phyloP scores from a whole-genome alignment of 495 filamentous ascomycete genomes.

The Clohesyomyces aquaticus region DNA sequence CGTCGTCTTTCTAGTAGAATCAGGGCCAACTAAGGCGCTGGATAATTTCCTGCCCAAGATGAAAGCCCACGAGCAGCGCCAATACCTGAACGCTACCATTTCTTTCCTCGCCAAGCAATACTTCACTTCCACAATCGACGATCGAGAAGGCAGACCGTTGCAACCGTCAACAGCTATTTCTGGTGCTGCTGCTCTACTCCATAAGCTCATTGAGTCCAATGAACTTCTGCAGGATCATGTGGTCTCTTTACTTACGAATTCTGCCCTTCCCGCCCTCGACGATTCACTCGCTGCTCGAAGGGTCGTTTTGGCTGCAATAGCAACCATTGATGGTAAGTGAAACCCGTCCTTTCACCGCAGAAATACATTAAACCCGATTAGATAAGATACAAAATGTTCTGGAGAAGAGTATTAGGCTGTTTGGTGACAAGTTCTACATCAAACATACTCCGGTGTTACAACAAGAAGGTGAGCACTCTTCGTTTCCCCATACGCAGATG shows the following conservation, averaged over 20 bases:
- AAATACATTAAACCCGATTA: slow-evolving; percentile 28
- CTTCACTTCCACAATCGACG: slow-evolving; percentile 44
- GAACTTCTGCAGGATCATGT: slow-evolving; percentile 57
- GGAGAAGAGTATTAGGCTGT: slow-evolving; percentile 68
- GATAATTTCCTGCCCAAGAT: slow-evolving; percentile 23
- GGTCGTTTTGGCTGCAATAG: slow-evolving; percentile 64
- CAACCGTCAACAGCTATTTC: slow-evolving; percentile 46
- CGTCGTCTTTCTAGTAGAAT: slow-evolving; percentile 3
- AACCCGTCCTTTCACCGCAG: background rate
- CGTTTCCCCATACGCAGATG: background rate
- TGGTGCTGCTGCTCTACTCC: slow-evolving; percentile 54
- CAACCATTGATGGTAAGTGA: slow-evolving; percentile 57
- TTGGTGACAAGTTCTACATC: slow-evolving; percentile 85
- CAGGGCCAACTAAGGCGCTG: background rate
- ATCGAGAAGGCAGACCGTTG: slow-evolving; percentile 38
- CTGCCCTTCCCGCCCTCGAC: slow-evolving; percentile 49
- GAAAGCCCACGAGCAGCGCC: slow-evolving; percentile 32
- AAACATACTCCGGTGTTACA: slow-evolving; percentile 77
- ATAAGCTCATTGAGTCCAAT: slow-evolving; percentile 45
- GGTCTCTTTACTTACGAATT: slow-evolving; percentile 36
- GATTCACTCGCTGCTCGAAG: slow-evolving; percentile 65
- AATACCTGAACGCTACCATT: slow-evolving; percentile 54
- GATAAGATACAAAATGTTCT: slow-evolving; percentile 61
- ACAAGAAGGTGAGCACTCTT: slow-evolving; percentile 73
- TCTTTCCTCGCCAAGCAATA: slow-evolving; percentile 62